Evolutionary conservation across 345 rosid genomes (phyloP).

Genomic region (Aurinia saxatilis): DNA sequence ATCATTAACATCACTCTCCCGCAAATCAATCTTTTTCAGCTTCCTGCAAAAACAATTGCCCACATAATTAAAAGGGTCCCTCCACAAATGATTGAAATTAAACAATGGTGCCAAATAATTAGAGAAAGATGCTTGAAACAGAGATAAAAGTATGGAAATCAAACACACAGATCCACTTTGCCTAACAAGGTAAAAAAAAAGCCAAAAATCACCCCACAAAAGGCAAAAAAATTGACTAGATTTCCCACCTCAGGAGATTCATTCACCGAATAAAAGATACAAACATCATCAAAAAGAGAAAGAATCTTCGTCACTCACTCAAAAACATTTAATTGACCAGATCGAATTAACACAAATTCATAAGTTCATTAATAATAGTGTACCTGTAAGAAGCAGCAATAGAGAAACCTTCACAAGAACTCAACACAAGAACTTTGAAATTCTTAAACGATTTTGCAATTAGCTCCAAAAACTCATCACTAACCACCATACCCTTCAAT

Average conservation of each 20-base stretch:
- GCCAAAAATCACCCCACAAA: not conserved
- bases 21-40: slow-evolving; percentile 76
- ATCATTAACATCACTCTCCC: slow-evolving; percentile 91
- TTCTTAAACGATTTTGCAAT: slow-evolving; percentile 75
- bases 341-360: slow-evolving; percentile 1
- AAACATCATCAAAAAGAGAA: not conserved
- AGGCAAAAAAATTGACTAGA: not conserved
- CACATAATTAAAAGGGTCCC: not conserved
- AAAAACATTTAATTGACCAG: slow-evolving; percentile 23
- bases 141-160: slow-evolving; percentile 10
- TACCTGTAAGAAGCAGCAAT: slow-evolving; percentile 90
- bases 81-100: too few relatives aligned
- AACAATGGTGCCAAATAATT: too few relatives aligned
- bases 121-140: too few relatives aligned
- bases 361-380: too few relatives aligned
- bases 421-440: slow-evolving; percentile 69
- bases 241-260: too few relatives aligned
- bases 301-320: too few relatives aligned
- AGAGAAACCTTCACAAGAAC: slow-evolving; percentile 88
- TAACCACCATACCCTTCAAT: slow-evolving; percentile 86
- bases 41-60: slow-evolving; percentile 38
- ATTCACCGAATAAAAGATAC: not conserved
- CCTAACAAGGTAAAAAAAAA: not conserved
- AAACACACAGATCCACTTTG: slow-evolving; percentile 1
- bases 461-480: slow-evolving; percentile 67